Base-by-base conservation (phyloP, 345 rosid species). In the Mangifera indica region DNA sequence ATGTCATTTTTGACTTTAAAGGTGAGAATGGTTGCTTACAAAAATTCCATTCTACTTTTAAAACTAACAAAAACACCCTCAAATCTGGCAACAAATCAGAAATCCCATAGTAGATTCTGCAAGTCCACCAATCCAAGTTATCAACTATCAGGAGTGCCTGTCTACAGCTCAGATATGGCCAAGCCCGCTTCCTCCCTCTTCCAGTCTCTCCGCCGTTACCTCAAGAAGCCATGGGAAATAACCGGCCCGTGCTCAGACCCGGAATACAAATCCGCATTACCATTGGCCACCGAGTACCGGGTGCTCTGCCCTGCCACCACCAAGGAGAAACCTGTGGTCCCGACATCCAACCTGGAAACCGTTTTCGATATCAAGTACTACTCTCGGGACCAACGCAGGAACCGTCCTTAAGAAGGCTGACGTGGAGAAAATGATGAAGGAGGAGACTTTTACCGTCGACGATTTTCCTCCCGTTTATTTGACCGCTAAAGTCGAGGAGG, bases 201-300 rank as follows among this genome's bases (percentile, higher is more conserved):
- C 64, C 91, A 91, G 76, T 84, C 72, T 78, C 89, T 92, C 1
- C 86, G 75, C 74, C 82, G 90, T 4, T 95, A 76, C 85, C 69
- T 95, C 49, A 95, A 91, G 84, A 88, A 90, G 79, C 99, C 99
- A 6, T 95, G 98, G 99, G 96, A 92, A 75, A 84, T 92, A 21
- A 95, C 97, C 12, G 99, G 98, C 10, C 96, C 98, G 7, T 89
- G 95, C 82, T 88, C 93, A 66, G 78, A 83, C 76, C 99, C 99
- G 12, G 99, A 95, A 67, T 95, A 90, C 87, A 63, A 45, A 7
- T 60, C 68, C 11, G 74, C 99, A 48, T 25, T 91, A 8, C 93
- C 93, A 3, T 73, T 59, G 71, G 90, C 91, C 37, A 70, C 84
- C 22, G 99, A 95, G 62, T 92, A 87, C 75, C 95, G 99, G 13